Evolutionary conservation across 768 basidiomycete species (phyloP).

Genomic region (Neoboletus brunneissimus): DNA sequence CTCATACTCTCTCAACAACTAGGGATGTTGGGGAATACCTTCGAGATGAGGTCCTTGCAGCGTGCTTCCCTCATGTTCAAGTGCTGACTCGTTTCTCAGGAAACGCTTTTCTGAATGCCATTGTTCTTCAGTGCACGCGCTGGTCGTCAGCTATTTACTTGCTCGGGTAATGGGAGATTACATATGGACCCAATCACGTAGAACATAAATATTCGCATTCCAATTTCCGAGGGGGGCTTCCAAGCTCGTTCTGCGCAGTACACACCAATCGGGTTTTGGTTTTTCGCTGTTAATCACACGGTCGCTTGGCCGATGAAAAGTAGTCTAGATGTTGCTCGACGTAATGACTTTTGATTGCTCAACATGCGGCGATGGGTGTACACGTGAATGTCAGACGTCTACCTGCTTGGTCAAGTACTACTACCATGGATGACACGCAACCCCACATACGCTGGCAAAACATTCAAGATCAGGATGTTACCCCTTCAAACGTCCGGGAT

Average conservation of each 20-base stretch:
- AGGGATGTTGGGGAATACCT: constrained; percentile 99
- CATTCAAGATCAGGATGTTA: constrained; percentile 58
- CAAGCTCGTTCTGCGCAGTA: neutral
- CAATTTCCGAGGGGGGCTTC: neutral
- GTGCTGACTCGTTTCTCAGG: constrained; percentile 41
- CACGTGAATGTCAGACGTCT: neutral
- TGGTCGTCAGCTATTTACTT: constrained; percentile 10
- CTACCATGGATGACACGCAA: constrained; percentile 38
- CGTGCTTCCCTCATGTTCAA: neutral
- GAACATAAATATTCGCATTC: neutral
- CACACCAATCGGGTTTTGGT: constrained; percentile 39
- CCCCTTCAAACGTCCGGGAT: constrained; percentile 44
- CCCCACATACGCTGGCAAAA: constrained; percentile 53
- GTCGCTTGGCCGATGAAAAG: constrained; percentile 26
- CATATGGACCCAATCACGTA: constrained; percentile 7
- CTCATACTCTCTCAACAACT: constrained; percentile 6
- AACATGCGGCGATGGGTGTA: neutral
- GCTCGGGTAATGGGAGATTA: constrained; percentile 21
- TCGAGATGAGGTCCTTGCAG: constrained; percentile 77
- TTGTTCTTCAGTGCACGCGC: neutral
- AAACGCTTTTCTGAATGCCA: constrained; percentile 67
- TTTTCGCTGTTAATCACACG: constrained; percentile 33
- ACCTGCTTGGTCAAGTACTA: neutral
- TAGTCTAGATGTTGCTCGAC: constrained; percentile 22
- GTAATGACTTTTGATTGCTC: neutral